These are phyloP conservation scores for Alternaria ethzedia DNA, from an alignment of 2,329 filamentous ascomycete species.

Conservation along the genomic window DNA sequence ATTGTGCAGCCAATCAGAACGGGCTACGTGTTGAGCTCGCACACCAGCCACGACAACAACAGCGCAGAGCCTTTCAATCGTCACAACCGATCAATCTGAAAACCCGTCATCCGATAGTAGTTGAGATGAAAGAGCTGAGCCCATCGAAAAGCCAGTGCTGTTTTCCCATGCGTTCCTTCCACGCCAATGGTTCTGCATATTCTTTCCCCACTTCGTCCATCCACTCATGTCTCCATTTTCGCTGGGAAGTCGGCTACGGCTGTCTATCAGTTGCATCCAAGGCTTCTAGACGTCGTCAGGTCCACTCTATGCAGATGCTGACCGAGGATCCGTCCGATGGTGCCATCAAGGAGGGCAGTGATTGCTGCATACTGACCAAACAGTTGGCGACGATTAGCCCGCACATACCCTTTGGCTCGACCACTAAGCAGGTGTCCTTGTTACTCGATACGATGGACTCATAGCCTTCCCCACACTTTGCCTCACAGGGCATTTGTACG, in stretches of 20 bases:
- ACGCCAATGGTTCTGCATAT: constrained; percentile 10
- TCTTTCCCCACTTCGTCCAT: constrained; percentile 8
- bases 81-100: neutral
- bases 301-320: constrained; percentile 9
- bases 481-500: neutral
- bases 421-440: constrained; percentile 10
- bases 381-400: constrained; percentile 26
- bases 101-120: neutral
- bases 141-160: neutral
- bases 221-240: constrained; percentile 4
- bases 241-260: neutral
- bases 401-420: constrained; percentile 8
- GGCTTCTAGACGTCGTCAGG: constrained; percentile 1
- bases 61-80: constrained; percentile 13
- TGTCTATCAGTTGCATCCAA: neutral
- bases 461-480: constrained; percentile 15
- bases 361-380: constrained; percentile 31
- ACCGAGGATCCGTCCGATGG: constrained; percentile 12
- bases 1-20: constrained; percentile 33
- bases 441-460: constrained; percentile 30
- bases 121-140: neutral
- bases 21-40: constrained; percentile 36
- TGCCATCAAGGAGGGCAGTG: constrained; percentile 18
- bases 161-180: constrained; percentile 18
- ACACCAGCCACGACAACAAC: constrained; percentile 31